Evolutionary conservation across 2,329 filamentous ascomycete species (phyloP), one percentile per base, ranked within the genome.

Genomic region (Epichloe hybrida): DNA sequence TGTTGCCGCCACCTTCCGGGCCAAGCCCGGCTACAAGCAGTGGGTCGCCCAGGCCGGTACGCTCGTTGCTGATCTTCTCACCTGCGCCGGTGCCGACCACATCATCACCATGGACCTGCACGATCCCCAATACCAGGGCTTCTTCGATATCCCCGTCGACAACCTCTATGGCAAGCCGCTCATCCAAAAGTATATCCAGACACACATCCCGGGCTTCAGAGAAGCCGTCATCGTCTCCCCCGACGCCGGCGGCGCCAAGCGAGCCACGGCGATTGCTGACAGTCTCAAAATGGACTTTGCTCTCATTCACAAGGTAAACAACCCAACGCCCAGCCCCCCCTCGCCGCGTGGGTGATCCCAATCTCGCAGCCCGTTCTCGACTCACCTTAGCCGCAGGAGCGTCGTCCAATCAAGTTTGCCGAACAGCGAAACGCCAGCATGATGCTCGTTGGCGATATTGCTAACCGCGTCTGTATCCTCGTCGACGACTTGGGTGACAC

Each of bases 11-110:
- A 35, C 40, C 21, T 75, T 84, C 65, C 80, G 88, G 65, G 83
- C 88, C 20, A 90, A 91, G 64, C 88, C 90, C 7, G 93, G 93
- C 48, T 98, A 98, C 69, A 93, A 93, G 72, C 88, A 95, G 71
- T 98, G 93, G 93, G 91, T 98, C 56, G 93, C 93, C 21, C 93
- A 97, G 71, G 90, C 93, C 41, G 93, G 93, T 53, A 97, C 90
- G 34, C 77, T 98, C 52, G 86, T 98, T 46, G 93, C 93, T 48
- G 90, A 97, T 65, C 80, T 98, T 43, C 75, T 98, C 57, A 96
- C 89, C 40, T 96, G 90, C 69, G 91, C 93, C 56, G 93, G 93
- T 57, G 89, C 93, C 44, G 91, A 98, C 66, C 93, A 97, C 68
- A 84, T 95, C 64, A 96, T 97, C 65, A 96, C 91, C 35, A 94